phyloP scores from a whole-genome alignment of 192 early-diverging fungal species.

The Podila epigama region DNA sequence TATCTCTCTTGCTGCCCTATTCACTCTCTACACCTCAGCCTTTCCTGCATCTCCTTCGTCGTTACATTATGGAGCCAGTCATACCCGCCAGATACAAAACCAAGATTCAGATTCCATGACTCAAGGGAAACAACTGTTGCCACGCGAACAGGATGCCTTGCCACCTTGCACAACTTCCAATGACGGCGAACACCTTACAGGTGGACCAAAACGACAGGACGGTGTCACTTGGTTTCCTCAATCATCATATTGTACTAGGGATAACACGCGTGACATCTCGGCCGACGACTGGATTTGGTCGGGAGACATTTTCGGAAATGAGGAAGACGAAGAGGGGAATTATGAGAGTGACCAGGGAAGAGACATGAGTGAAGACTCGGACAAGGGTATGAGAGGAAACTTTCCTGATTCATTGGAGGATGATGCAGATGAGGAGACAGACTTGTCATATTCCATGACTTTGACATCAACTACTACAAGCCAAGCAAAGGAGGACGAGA shows the following conservation, averaged over 20 bases:
- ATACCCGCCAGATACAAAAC: not conserved
- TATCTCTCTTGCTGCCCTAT: conserved; percentile 17
- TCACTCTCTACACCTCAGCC: conserved; percentile 13
- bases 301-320: not conserved
- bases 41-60: conserved; percentile 7
- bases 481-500: not conserved
- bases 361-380: conserved; percentile 33
- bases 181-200: too few species aligned
- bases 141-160: too few species aligned
- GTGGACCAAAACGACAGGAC: too few species aligned
- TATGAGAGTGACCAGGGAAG: not conserved
- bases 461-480: not conserved
- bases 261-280: conserved; percentile 3
- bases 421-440: not conserved
- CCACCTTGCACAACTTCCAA: too few species aligned
- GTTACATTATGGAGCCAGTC: not conserved
- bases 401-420: conserved; percentile 22
- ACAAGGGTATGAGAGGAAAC: conserved; percentile 35
- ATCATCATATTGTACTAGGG: too few species aligned
- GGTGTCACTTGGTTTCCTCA: too few species aligned
- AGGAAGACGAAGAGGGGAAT: not conserved
- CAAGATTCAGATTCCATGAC: not conserved
- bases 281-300: conserved; percentile 32
- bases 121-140: too few species aligned
- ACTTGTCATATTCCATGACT: not conserved